A percentile compares a stretch with the other conserved stretches of the same genome.
These are phyloP conservation scores for Podaxis sp. DNA, from an alignment of 768 basidiomycete species.

Conservation along the genomic window DNA sequence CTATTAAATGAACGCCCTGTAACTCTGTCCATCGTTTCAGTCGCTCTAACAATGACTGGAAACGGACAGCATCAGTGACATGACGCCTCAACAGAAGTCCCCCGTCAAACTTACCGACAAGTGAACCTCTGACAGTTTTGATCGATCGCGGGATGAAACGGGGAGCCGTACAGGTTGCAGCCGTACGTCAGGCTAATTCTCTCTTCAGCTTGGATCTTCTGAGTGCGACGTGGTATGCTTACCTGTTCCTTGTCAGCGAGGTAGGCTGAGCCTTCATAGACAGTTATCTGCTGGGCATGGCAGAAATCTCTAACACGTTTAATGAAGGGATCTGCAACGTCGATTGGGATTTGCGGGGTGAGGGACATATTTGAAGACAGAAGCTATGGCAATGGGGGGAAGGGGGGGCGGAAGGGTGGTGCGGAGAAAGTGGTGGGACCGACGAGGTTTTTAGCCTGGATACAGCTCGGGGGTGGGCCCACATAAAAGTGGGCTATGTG, in stretches of 20 bases:
- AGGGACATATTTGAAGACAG: neutral
- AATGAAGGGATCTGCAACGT: neutral
- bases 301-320: slow-evolving; percentile 2
- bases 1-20: neutral
- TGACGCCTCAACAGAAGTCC: neutral
- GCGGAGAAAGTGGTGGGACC: neutral
- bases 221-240: neutral
- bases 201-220: neutral
- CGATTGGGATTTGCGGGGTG: neutral
- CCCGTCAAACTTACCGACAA: neutral
- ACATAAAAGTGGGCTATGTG: neutral
- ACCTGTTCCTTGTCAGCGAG: neutral
- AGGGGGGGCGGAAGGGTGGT: neutral
- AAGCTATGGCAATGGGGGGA: neutral
- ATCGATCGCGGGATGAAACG: slow-evolving; percentile 2
- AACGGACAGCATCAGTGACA: neutral
- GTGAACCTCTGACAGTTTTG: neutral
- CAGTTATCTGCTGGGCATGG: neutral
- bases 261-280: neutral
- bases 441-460: neutral
- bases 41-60: neutral
- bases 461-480: neutral
- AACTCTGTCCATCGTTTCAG: neutral
- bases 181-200: neutral
- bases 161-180: neutral